Base-by-base conservation (phyloP, 2,329 filamentous ascomycete species). In the Phoma sp. region DNA sequence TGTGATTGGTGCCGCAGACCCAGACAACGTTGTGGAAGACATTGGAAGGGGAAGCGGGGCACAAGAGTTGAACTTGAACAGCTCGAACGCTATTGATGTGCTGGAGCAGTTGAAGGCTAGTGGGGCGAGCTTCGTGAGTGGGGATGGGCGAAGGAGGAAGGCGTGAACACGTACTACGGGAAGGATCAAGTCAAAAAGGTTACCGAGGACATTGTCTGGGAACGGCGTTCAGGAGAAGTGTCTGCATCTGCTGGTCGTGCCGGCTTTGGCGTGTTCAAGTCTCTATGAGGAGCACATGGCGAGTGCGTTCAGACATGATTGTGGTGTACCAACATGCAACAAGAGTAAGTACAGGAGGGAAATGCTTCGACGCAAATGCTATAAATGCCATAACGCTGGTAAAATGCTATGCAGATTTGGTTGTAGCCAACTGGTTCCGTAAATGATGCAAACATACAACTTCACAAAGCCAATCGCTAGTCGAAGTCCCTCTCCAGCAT, bases 1-100 rank as follows among this genome's bases (percentile, higher is more conserved):
- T 1, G 71, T 84, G 29, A 82, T 94, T 58, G 90, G 87, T 45
- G 81, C 81, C 63, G 82, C 82, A 29, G 90, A 94, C 67, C 83
- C 87, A 24, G 77, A 77, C 54, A 81, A 80, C 40, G 78, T 80
- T 3, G 70, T 76, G 5, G 76, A 78, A 55, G 78, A 79, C 51
- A 77, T 77, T 66, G 75, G 75, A 3, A 57, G 75, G 27, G 74
- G 74, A 24, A 76, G 63, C 35, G 67, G 61, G 45, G 60, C 60
- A 4, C 57, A 67, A 31, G 61, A 57, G 27, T 43, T 74, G 43
- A 71, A 70, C 56, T 54, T 70, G 39, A 63, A 69, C 32, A 67
- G 66, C 21, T 61, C 61, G 12, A 74, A 74, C 49, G 74, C 70
- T 3, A 58, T 68, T 24, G 70, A 76, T 32, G 65, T 76, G 17